These are phyloP conservation scores for Rhizopogon sp. DNA, from an alignment of 768 basidiomycete species.

Conservation along the genomic window DNA sequence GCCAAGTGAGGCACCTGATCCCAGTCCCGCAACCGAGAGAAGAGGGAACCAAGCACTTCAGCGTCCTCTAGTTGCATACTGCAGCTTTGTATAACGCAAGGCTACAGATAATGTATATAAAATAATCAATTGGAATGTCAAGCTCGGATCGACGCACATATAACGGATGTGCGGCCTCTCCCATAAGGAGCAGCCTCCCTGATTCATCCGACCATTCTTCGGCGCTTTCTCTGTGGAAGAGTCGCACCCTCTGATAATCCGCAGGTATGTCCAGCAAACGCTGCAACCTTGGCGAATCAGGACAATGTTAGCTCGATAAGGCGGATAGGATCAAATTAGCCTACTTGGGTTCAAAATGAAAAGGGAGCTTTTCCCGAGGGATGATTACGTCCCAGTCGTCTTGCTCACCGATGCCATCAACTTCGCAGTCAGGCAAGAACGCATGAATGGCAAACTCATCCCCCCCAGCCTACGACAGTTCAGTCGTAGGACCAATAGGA, in stretches of 20 bases:
- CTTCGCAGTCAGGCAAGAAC: slow-evolving; percentile 34
- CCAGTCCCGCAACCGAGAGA: slow-evolving; percentile 39
- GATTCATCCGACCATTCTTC: slow-evolving; percentile 49
- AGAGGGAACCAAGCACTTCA: slow-evolving; percentile 27
- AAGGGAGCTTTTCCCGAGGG: slow-evolving; percentile 28
- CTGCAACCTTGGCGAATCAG: slow-evolving; percentile 29
- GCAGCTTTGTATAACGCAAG: slow-evolving; percentile 37
- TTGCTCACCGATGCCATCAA: slow-evolving; percentile 29
- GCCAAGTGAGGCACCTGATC: slow-evolving; percentile 48
- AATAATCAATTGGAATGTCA: neutral
- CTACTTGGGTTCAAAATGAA: slow-evolving; percentile 36
- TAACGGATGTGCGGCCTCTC: slow-evolving; percentile 59
- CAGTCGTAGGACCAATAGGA: neutral
- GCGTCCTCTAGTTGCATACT: slow-evolving; percentile 32
- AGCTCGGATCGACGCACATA: slow-evolving; percentile 30
- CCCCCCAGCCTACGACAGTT: slow-evolving; percentile 27
- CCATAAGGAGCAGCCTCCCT: slow-evolving; percentile 48
- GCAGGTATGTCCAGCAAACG: slow-evolving; percentile 31
- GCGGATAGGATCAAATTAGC: slow-evolving; percentile 3
- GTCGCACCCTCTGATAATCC: slow-evolving; percentile 33
- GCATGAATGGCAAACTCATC: slow-evolving; percentile 33
- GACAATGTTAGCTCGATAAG: neutral
- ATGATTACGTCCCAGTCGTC: slow-evolving; percentile 30
- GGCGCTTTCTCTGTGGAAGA: slow-evolving; percentile 32
- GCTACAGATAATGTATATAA: slow-evolving; percentile 28